Evolutionary conservation across 345 rosid species (phyloP).

Genomic region (Eucalyptus camaldulensis): DNA sequence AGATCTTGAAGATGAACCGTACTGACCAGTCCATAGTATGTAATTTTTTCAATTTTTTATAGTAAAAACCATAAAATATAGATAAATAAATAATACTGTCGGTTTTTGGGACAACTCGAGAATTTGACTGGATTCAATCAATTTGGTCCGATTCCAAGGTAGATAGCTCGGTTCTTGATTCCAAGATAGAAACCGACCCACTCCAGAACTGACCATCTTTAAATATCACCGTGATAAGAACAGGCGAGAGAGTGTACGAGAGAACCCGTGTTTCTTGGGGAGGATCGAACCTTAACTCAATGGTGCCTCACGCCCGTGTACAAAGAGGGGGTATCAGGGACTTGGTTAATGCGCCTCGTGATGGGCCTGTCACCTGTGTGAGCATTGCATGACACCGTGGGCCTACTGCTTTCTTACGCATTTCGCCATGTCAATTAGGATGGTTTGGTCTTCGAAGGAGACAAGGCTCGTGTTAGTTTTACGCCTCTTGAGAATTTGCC

Average conservation of each 20-base stretch:
- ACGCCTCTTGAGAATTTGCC: not conserved
- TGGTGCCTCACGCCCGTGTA: not conserved
- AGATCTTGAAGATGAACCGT: accelerated
- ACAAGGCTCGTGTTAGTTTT: not conserved
- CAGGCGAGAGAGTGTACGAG: not conserved
- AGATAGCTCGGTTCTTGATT: not conserved
- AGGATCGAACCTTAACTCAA: not conserved
- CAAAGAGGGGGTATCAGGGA: not conserved
- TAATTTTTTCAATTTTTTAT: no score
- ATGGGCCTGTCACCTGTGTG: not conserved
- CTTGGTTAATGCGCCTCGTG: not conserved
- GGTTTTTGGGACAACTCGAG: accelerated
- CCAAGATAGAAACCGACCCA: not conserved
- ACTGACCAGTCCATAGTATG: no score
- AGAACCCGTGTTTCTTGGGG: not conserved
- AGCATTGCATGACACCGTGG: not conserved
- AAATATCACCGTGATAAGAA: not conserved
- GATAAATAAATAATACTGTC: not conserved
- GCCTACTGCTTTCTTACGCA: not conserved
- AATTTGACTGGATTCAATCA: not conserved
- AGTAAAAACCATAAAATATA: not conserved
- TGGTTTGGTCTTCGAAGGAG: not conserved
- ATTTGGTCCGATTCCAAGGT: not conserved
- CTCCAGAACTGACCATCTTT: not conserved
- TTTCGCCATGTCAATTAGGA: not conserved